Base-by-base conservation (phyloP, 805 yeast genomes). In the Babjeviella inositovora region DNA sequence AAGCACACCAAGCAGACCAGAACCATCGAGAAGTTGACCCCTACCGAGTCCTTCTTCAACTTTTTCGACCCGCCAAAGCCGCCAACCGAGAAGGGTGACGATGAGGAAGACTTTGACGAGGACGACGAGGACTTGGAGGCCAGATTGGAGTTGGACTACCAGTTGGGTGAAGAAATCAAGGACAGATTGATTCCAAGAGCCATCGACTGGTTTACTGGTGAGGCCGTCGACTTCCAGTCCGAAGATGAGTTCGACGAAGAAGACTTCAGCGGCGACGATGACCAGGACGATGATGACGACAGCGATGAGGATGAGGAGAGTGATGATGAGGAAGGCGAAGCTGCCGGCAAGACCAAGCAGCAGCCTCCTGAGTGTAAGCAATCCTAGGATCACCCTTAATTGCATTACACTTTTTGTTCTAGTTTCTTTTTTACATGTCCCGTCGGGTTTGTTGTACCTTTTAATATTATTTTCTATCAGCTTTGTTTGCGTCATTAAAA, bases 171-270 rank as follows among this genome's bases (percentile, higher is more conserved):
- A 53, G 85, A 85, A 41, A 69, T 90, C 47, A 90, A 90, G 59
- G 97, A 90, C 50, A 79, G 90, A 50, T 65, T 90, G 44, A 74
- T 90, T 32, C 96, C 97, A 32, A 72, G 95, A 45, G 97, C 97
- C 24, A 67, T 90, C 39, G 97, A 87, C 48, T 90, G 98, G 97
- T 90, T 84, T 50, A 87, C 98, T 7, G 98, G 98, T 22, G 82
- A 82, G 34, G 98, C 98, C 13, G 63, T 87, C 28, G 93, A 79
- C 27, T 79, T 66, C 43, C 75, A 66, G 33, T 68, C 57, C 24
- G 50, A 35, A 11, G 33, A 27, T 7, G 60, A 48, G 23, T 58
- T 53, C 30, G 64, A 63, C 16, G 80, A 62, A 10, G 73, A 54
- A 19, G 66, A 58, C 12, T 69, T 65, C 8, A 82, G 62, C 7